Percentiles rank a stretch among this genome's conserved stretches.
These are phyloP conservation scores for Pyrenula aspistea DNA, from an alignment of 495 filamentous ascomycete species.

Conservation along the genomic window DNA sequence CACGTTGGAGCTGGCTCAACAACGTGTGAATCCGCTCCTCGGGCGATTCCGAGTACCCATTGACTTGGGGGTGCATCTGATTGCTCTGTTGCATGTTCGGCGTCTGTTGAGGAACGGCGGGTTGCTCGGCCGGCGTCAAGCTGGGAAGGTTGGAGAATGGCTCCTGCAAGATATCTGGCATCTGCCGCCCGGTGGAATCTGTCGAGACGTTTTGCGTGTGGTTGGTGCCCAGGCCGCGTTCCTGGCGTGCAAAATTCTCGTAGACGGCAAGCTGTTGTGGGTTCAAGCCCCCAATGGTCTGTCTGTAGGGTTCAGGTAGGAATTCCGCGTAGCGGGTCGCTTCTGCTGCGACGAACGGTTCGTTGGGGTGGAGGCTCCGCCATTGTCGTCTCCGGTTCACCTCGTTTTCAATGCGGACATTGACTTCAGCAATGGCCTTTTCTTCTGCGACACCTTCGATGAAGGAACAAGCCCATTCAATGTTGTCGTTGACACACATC, in stretches of 20 bases:
- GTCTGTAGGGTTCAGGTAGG: conserved; percentile 82
- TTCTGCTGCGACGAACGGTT: conserved; percentile 68
- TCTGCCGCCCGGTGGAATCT: conserved; percentile 42
- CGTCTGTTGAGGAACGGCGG: conserved; percentile 61
- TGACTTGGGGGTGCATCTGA: conserved; percentile 44
- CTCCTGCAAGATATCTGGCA: conserved; percentile 73
- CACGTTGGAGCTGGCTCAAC: conserved; percentile 56
- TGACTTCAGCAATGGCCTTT: conserved; percentile 84
- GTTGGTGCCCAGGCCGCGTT: conserved; percentile 40
- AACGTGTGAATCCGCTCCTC: conserved; percentile 56
- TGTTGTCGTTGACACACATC: conserved; percentile 97
- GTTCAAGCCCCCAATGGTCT: conserved; percentile 70
- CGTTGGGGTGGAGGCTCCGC: conserved; percentile 54
- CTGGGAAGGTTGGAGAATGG: conserved; percentile 65
- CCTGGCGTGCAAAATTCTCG: conserved; percentile 82
- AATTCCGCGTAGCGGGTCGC: conserved; percentile 78
- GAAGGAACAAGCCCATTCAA: conserved; percentile 81
- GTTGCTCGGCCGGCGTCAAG: conserved; percentile 70
- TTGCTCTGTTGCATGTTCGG: conserved; percentile 49
- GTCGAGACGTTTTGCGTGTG: conserved; percentile 45
- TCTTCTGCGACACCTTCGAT: conserved; percentile 92
- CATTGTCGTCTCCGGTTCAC: conserved; percentile 64
- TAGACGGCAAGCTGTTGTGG: conserved; percentile 90
- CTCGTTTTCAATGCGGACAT: conserved; percentile 71
- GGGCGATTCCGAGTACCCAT: conserved; percentile 53